Conservation (phyloP, 805 yeast species). For the Ogataea methylovora region DNA sequence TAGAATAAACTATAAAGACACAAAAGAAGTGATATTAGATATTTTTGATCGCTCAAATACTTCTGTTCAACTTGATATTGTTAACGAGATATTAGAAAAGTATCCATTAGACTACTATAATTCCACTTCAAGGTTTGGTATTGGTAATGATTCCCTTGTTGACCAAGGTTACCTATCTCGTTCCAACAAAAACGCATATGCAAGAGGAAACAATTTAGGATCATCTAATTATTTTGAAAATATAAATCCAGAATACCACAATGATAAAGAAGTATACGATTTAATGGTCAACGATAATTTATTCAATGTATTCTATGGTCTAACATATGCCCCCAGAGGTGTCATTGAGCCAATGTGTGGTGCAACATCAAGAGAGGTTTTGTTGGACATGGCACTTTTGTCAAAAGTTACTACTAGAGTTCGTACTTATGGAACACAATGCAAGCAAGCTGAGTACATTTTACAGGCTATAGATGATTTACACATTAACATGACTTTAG, state of each 20-base stretch:
- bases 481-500: slow-evolving; percentile 45
- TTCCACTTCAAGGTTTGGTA: too few relatives aligned
- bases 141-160: too few relatives aligned
- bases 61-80: too few relatives aligned
- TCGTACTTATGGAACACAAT: slow-evolving; percentile 54
- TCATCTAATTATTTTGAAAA: slow-evolving; percentile 20
- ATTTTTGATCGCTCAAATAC: too few relatives aligned
- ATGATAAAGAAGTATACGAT: slow-evolving; percentile 26
- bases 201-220: too few relatives aligned
- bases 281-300: too few relatives aligned
- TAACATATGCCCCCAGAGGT: slow-evolving; percentile 52
- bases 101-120: too few relatives aligned
- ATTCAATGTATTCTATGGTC: slow-evolving; percentile 52
- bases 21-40: too few relatives aligned
- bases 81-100: too few relatives aligned
- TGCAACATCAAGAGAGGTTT: slow-evolving; percentile 35
- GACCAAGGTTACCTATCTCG: too few relatives aligned
- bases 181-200: too few relatives aligned
- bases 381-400: slow-evolving; percentile 48
- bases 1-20: too few relatives aligned
- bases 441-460: slow-evolving; percentile 46
- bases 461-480: slow-evolving; percentile 45
- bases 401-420: slow-evolving; percentile 53
- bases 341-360: slow-evolving; percentile 49
- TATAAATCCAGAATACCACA: slow-evolving; percentile 25